A percentile compares a stretch with the other conserved stretches of the same genome.
These are phyloP conservation scores for Houttuynia cordata DNA, from an alignment of 164 flowering plant species.

Conservation along the genomic window DNA sequence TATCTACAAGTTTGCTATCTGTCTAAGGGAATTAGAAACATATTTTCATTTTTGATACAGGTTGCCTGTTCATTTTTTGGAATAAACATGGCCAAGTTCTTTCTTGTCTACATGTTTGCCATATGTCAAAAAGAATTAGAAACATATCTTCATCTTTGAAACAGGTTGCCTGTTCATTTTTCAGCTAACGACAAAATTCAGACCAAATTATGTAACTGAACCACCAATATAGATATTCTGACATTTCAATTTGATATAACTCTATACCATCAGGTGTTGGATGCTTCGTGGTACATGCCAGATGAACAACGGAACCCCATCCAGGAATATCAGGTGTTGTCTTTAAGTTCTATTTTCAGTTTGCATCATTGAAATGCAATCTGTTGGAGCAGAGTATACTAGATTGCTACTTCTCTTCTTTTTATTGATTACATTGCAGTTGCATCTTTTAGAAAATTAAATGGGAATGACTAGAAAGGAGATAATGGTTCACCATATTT, in stretches of 20 bases:
- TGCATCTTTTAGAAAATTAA: too few relatives aligned
- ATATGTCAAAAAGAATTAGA: not conserved
- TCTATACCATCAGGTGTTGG: constrained; percentile 52
- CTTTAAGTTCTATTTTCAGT: constrained; percentile 1
- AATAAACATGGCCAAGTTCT: too few relatives aligned
- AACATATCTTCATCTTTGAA: not conserved
- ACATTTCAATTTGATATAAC: too few relatives aligned
- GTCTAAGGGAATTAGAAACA: not conserved
- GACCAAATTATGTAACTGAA: not conserved
- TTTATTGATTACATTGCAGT: too few relatives aligned
- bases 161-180: not conserved
- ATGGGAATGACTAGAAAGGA: too few relatives aligned
- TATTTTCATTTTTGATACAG: not conserved
- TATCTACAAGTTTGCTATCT: not conserved
- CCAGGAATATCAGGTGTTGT: constrained; percentile 86
- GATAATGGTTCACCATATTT: not conserved
- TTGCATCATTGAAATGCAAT: not conserved
- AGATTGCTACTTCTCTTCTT: too few relatives aligned
- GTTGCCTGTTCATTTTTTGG: not conserved
- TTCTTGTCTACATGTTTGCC: not conserved
- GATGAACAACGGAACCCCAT: constrained; percentile 91
- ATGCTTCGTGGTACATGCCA: constrained; percentile 99
- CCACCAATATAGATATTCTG: not conserved
- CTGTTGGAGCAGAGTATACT: not conserved
- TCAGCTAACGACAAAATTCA: not conserved